A percentile compares a stretch with the other conserved stretches of the same genome.
Evolutionary conservation across 108 stramenopile genomes (phyloP).

Genomic region (Pseudonitzschia pungens): DNA sequence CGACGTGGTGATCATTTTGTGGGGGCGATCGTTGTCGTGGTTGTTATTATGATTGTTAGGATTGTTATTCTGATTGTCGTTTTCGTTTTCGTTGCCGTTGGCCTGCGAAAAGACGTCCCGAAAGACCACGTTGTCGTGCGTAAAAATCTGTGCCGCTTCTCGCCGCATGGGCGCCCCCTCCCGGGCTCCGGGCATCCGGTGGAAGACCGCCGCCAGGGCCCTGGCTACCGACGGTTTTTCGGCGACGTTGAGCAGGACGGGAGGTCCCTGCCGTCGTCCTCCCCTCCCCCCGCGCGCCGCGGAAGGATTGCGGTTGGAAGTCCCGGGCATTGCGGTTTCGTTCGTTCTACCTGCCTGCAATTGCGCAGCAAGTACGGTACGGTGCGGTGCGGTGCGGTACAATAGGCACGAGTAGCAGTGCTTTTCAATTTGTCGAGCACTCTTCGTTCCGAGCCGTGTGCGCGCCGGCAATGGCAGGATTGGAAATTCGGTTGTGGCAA

Average conservation of each 20-base stretch:
- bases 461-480: no score
- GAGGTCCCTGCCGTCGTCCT: slow-evolving; percentile 7
- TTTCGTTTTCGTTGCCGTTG: neutral
- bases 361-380: no score
- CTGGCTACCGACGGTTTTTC: slow-evolving; percentile 98
- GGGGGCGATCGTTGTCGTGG: slow-evolving; percentile 32
- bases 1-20: slow-evolving; percentile 87
- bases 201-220: slow-evolving; percentile 79
- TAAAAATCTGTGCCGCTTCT: slow-evolving; percentile 69
- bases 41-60: neutral
- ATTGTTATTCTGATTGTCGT: no score
- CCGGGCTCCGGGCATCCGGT: slow-evolving; percentile 43
- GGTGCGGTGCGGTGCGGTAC: no score
- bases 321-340: no score
- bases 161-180: slow-evolving; percentile 43
- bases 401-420: no score
- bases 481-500: no score
- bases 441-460: no score
- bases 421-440: no score
- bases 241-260: slow-evolving; percentile 89
- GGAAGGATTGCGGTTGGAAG: neutral
- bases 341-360: no score
- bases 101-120: slow-evolving; percentile 70
- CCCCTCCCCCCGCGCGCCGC: neutral
- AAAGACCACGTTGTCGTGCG: slow-evolving; percentile 72